Percentiles rank a stretch among this genome's conserved stretches.
These are phyloP conservation scores for Cercospora sesami DNA, from an alignment of 2,329 filamentous ascomycete species.

Conservation along the genomic window DNA sequence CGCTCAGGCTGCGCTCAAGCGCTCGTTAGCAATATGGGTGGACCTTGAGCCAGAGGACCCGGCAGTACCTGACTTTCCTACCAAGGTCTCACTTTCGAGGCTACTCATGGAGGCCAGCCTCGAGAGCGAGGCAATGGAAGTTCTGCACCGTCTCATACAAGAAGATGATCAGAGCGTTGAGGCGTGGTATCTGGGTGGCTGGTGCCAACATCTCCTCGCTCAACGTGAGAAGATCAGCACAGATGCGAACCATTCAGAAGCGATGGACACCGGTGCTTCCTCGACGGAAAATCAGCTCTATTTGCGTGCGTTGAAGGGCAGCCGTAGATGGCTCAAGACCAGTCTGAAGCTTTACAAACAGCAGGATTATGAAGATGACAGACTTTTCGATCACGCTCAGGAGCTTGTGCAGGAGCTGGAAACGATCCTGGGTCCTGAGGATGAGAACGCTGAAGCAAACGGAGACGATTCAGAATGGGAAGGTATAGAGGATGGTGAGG, in stretches of 20 bases:
- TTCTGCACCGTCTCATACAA: constrained; percentile 76
- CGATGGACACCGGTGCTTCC: constrained; percentile 33
- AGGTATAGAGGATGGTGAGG: constrained; percentile 41
- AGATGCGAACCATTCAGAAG: constrained; percentile 24
- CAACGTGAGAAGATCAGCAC: constrained; percentile 57
- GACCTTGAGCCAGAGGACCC: constrained; percentile 71
- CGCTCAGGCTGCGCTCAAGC: constrained; percentile 72
- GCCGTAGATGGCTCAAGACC: constrained; percentile 78
- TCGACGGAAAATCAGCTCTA: constrained; percentile 49
- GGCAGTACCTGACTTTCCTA: constrained; percentile 79
- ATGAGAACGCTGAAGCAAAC: constrained; percentile 46
- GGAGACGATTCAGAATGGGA: constrained; percentile 42
- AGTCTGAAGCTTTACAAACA: constrained; percentile 75
- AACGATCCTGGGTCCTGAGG: constrained; percentile 46
- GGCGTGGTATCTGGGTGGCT: constrained; percentile 94
- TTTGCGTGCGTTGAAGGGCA: constrained; percentile 62
- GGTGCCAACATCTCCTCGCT: constrained; percentile 80
- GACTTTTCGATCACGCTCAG: constrained; percentile 70
- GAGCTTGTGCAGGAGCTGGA: constrained; percentile 63
- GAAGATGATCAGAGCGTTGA: constrained; percentile 96
- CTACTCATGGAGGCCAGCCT: constrained; percentile 87
- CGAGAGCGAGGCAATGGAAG: constrained; percentile 79
- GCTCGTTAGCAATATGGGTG: constrained; percentile 82
- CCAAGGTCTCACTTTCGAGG: constrained; percentile 77
- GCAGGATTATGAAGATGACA: constrained; percentile 82